These are phyloP conservation scores for Carpinus fangiana DNA, from an alignment of 306 rosid genomes.

Conservation along the genomic window DNA sequence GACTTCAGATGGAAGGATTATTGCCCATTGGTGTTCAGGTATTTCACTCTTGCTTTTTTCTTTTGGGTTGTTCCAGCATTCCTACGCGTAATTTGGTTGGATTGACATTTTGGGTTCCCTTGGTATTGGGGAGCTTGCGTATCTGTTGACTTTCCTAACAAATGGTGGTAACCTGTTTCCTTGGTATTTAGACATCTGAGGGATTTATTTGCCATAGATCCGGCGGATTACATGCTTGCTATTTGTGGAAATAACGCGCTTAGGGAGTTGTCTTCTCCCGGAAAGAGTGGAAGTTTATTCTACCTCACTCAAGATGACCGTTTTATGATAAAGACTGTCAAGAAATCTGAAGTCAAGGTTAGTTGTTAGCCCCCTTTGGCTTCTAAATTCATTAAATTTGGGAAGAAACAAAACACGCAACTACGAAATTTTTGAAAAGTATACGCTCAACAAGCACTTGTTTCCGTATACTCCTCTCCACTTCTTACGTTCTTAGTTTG, in stretches of 20 bases:
- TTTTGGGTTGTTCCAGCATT: neutral
- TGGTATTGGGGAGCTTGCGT: slow-evolving; percentile 23
- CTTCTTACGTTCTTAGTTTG: neutral
- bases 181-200: slow-evolving; percentile 49
- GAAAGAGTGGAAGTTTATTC: slow-evolving; percentile 60
- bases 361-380: slow-evolving; percentile 23
- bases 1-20: slow-evolving; percentile 60
- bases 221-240: slow-evolving; percentile 56
- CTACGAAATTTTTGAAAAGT: neutral
- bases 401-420: neutral
- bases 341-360: slow-evolving; percentile 64
- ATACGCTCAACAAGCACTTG: neutral
- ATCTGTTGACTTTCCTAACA: slow-evolving; percentile 22
- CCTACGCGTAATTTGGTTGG: neutral
- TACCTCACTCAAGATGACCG: slow-evolving; percentile 56
- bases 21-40: slow-evolving; percentile 59
- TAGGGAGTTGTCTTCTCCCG: slow-evolving; percentile 60
- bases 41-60: neutral
- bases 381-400: slow-evolving; percentile 22
- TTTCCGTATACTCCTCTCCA: neutral
- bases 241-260: slow-evolving; percentile 51
- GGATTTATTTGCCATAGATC: slow-evolving; percentile 57
- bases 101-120: slow-evolving; percentile 14
- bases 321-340: slow-evolving; percentile 53
- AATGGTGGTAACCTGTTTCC: slow-evolving; percentile 38